Base-by-base conservation (phyloP, 179 eudicot genomes). In the Spergularia azorica region DNA sequence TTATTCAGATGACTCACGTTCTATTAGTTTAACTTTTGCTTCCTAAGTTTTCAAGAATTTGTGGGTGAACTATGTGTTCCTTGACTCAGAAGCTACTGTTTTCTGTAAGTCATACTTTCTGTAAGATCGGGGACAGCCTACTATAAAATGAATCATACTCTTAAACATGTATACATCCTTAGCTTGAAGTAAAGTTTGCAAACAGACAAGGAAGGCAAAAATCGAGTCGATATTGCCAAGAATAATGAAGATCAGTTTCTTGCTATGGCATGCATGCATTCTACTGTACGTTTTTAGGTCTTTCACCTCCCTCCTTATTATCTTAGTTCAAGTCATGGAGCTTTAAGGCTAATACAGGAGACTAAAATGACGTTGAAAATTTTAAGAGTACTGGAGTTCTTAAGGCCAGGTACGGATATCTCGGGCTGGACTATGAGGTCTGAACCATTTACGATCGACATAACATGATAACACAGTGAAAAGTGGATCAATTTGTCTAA, bases 271-370 rank as follows among this genome's bases (percentile, higher is more conserved):
- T 60, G 64, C 85, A 59, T 82, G 73, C 55, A 56, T 79, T 79
- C 75, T 82, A 51, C 66, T 82, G n/a, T n/a, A n/a, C n/a, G 43
- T 64, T 2, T 67, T 17, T 74, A 77, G 84, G 84, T 77, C 38
- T 54, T 54, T 21, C 56, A 4, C 52, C 21, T 14, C 46, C 15
- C 2, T 51, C 58, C n/a, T n/a, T 26, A 26, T 1, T 26, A 20
- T 10, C 48, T 13, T 15, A 32, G n/a, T n/a, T n/a, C n/a, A n/a
- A n/a, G n/a, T n/a, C n/a, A n/a, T n/a, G n/a, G n/a, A 43, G 32
- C 32, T 26, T 26, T 26, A 26, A 26, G 32, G 32, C 32, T 26
- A 26, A 26, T 26, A 0, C 32, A 26, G 32, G 59, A 13, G 16
- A 15, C 59, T 56, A 15, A 56, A 26, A 26, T 26, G 32, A 0